phyloP scores from a whole-genome alignment of 441 rosid species.

The Gossypium schwendimanii region DNA sequence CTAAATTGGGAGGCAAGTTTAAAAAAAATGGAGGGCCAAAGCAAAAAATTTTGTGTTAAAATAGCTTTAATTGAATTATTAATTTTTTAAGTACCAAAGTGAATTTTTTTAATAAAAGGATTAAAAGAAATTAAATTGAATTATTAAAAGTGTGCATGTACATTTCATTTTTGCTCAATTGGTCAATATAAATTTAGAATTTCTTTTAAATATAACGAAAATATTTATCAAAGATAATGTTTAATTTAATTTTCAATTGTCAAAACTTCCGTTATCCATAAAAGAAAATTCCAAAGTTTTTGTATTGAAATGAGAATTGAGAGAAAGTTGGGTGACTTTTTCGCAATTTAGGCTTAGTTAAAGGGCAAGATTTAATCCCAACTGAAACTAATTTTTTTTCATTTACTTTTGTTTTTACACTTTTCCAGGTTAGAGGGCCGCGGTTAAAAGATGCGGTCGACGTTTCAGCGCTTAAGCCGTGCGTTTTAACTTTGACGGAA shows the following conservation, averaged over 20 bases:
- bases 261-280: background rate
- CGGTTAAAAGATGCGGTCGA: constrained; percentile 49
- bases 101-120: too few species aligned
- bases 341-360: background rate
- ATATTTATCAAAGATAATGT: too few species aligned
- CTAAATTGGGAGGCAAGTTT: too few species aligned
- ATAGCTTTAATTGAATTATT: too few species aligned
- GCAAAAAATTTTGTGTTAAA: too few species aligned
- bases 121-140: too few species aligned
- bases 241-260: background rate
- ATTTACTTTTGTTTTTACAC: background rate
- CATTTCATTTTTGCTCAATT: background rate
- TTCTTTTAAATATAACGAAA: background rate
- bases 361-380: constrained; percentile 2
- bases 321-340: background rate
- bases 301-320: background rate
- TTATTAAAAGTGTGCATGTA: background rate
- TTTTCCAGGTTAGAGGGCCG: constrained; percentile 43
- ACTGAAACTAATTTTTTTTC: background rate
- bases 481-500: constrained; percentile 43
- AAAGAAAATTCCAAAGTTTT: background rate
- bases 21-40: too few species aligned
- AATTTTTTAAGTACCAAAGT: too few species aligned
- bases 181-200: background rate
- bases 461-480: constrained; percentile 61